These are phyloP conservation scores for Hypoxylon sp. DNA, from an alignment of 2,329 filamentous ascomycete species.

Conservation along the genomic window DNA sequence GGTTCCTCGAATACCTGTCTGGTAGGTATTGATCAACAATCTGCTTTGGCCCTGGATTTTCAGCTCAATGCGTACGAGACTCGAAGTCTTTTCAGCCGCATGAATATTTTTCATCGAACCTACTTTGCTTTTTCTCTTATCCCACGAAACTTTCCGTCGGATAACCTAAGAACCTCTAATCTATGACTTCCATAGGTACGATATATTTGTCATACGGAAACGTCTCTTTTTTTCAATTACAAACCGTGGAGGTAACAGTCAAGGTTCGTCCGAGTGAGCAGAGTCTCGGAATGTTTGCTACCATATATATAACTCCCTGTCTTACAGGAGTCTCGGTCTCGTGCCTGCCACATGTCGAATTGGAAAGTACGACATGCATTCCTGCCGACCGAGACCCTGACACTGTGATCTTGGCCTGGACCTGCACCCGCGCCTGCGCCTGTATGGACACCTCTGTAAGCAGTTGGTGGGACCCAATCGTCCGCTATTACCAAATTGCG, in stretches of 20 bases:
- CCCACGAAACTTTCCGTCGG: neutral
- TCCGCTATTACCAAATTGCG: constrained; percentile 32
- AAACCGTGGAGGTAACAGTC: neutral
- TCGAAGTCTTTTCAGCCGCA: neutral
- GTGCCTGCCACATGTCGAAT: constrained; percentile 38
- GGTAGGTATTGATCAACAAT: neutral
- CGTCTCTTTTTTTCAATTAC: neutral
- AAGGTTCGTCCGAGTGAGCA: neutral
- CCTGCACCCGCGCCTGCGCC: neutral
- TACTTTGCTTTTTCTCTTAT: constrained; percentile 4
- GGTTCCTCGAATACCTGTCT: neutral
- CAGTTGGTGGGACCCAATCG: constrained; percentile 16
- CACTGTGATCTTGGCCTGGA: neutral
- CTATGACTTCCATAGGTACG: neutral
- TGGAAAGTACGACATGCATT: constrained; percentile 18
- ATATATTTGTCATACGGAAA: neutral
- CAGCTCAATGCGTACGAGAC: neutral
- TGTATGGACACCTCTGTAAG: neutral
- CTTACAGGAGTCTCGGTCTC: constrained; percentile 36
- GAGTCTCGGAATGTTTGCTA: constrained; percentile 22
- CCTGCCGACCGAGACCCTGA: neutral
- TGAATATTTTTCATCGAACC: constrained; percentile 9
- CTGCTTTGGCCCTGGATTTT: neutral
- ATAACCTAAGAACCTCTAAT: neutral
- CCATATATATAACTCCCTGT: constrained; percentile 25